Percentiles rank a stretch among this genome's conserved stretches.
These are phyloP conservation scores for Aspergillus indologenus DNA, from an alignment of 495 filamentous ascomycete genomes.

Conservation along the genomic window DNA sequence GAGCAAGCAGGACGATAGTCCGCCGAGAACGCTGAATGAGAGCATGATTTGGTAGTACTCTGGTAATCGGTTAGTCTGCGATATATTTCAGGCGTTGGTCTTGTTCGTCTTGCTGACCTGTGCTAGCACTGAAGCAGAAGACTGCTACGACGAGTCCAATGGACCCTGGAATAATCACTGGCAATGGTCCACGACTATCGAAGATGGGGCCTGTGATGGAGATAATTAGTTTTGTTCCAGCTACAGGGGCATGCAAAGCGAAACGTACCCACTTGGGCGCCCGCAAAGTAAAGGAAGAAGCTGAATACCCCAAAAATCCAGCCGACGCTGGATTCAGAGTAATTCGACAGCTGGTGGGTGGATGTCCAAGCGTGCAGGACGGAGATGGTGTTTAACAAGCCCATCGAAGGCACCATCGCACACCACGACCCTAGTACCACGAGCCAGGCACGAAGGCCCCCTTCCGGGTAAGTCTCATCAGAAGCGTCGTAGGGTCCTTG, in stretches of 20 bases:
- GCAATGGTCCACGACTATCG: conserved; percentile 26
- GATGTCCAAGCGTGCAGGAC: conserved; percentile 58
- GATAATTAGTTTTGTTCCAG: background rate
- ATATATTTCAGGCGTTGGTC: background rate
- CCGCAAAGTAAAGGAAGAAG: conserved; percentile 54
- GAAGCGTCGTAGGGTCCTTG: background rate
- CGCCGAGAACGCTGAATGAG: conserved; percentile 37
- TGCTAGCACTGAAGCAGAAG: conserved; percentile 13
- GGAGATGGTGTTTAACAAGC: conserved; percentile 66
- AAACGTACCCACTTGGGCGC: conserved; percentile 33
- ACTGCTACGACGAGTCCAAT: conserved; percentile 28
- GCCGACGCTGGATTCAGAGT: conserved; percentile 59
- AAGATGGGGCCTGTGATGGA: conserved; percentile 26
- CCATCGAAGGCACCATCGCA: conserved; percentile 59
- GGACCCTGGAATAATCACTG: conserved; percentile 28
- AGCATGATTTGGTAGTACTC: conserved; percentile 47
- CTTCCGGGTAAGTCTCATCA: conserved; percentile 54
- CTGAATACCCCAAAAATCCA: conserved; percentile 72
- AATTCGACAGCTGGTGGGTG: conserved; percentile 50
- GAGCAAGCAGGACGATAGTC: conserved; percentile 40
- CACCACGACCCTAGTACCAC: conserved; percentile 64
- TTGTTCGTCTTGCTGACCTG: background rate
- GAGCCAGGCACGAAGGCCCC: conserved; percentile 63
- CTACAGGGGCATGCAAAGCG: no score
- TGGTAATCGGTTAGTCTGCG: conserved; percentile 50